phyloP scores from a whole-genome alignment of 345 rosid genomes.

The Salix viminalis region DNA sequence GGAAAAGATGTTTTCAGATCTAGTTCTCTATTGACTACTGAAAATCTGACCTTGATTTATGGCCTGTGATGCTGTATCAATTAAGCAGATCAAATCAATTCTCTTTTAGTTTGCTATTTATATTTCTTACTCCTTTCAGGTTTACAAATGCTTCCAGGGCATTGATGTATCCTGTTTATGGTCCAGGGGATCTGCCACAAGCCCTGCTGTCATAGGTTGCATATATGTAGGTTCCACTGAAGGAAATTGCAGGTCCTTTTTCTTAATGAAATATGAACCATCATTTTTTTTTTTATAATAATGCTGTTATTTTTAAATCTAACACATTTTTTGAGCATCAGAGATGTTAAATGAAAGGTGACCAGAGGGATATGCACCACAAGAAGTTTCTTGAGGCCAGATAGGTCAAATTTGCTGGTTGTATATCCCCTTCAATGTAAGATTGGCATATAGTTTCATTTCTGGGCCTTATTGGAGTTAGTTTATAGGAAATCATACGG shows the following conservation, averaged over 20 bases:
- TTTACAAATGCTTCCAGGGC: constrained; percentile 75
- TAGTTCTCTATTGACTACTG: too few species aligned
- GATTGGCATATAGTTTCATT: constrained; percentile 16
- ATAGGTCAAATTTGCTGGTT: constrained; percentile 47
- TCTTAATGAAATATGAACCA: neutral
- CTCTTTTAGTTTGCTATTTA: too few species aligned
- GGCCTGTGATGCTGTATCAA: too few species aligned
- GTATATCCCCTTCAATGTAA: constrained; percentile 85
- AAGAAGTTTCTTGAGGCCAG: constrained; percentile 53
- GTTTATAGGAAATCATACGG: neutral
- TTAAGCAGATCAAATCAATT: too few species aligned
- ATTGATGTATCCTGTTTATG: constrained; percentile 79
- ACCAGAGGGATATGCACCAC: constrained; percentile 83
- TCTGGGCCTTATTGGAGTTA: neutral
- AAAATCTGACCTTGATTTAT: too few species aligned
- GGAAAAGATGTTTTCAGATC: too few species aligned
- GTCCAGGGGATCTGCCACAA: constrained; percentile 87
- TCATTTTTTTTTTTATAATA: neutral
- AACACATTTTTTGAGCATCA: constrained; percentile 10
- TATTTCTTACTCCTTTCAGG: constrained; percentile 26
- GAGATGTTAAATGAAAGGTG: constrained; percentile 47
- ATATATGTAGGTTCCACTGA: constrained; percentile 53
- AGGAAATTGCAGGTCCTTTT: neutral
- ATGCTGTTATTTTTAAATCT: too few species aligned
- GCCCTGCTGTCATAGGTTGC: constrained; percentile 96